Base-by-base conservation (phyloP, 441 rosid genomes). In the Mallotus japonicus region DNA sequence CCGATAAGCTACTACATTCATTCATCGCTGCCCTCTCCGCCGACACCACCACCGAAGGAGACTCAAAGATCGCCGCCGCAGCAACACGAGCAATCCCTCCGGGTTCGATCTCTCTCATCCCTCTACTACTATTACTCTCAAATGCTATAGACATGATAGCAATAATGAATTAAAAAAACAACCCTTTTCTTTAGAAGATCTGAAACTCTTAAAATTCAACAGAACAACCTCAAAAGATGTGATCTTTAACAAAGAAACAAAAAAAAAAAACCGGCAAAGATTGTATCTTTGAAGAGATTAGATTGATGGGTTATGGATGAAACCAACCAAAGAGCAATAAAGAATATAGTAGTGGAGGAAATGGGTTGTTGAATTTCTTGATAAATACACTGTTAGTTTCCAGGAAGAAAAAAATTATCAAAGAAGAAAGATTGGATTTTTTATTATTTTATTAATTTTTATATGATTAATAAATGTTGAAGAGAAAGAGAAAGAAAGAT, bases 1-100 rank as follows among this genome's bases (percentile, higher is more conserved):
- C 53, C 17, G 63, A 79, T 17, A 82, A 79, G n/a, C 83, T 77
- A 16, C 82, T 74, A 49, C 85, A 80, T 28, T 83, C 75, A 65
- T 82, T 77, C 13, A 64, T 71, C 56, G 75, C 79, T 69, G 69
- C 83, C 17, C 59, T 46, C 10, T 49, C 22, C 51, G 12, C 20
- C 50, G 60, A 20, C 62, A 55, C 7, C 71, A 6, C 40, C 40
- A 6, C 6, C 40, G 40, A 6, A 37, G 65, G 20, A 19, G 73
- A 17, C 65, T 72, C 79, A 14, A 69, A 62, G 19, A 73, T 34
- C 16, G 50, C 15, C 19, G 76, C 12, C 42, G 58, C n/a, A 28
- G 70, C 70, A n/a, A 54, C 47, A 44, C 62, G 64, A 4, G 62
- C 51, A 13, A 63, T 47, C 20, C 63, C 62, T 24, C 24, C 57